phyloP scores from a whole-genome alignment of 2,329 filamentous ascomycete species.

The Exutisphaerella laricina region DNA sequence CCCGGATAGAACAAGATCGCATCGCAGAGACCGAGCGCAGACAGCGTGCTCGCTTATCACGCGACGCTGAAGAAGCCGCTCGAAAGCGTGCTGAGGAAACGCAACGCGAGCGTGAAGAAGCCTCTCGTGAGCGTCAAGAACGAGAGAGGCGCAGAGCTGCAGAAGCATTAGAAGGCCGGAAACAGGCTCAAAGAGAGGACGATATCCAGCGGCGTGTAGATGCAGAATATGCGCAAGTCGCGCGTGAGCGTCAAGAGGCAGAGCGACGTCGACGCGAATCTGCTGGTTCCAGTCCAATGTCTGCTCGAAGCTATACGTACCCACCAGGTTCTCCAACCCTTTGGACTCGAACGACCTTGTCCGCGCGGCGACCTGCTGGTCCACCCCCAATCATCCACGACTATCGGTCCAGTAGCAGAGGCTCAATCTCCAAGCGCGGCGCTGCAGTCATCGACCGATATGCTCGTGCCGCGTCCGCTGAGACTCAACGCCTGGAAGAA shows the following conservation, averaged over 20 bases:
- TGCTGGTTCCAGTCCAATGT: neutral
- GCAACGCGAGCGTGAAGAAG: constrained; percentile 1
- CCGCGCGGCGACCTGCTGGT: neutral
- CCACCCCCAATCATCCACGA: constrained; percentile 1
- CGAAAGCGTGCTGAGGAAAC: neutral
- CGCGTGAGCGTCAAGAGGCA: constrained; percentile 1
- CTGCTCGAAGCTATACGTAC: constrained; percentile 2
- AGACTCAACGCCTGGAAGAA: neutral
- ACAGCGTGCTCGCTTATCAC: constrained; percentile 4
- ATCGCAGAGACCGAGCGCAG: constrained; percentile 1
- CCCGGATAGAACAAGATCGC: neutral
- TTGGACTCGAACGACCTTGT: neutral
- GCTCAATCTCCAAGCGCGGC: constrained; percentile 2
- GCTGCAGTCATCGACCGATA: constrained; percentile 6
- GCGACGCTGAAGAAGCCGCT: constrained; percentile 3
- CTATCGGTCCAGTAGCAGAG: constrained; percentile 1
- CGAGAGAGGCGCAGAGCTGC: neutral
- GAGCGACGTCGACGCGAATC: neutral
- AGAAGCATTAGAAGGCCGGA: neutral
- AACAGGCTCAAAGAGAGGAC: neutral
- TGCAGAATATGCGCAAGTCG: neutral
- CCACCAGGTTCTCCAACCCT: neutral
- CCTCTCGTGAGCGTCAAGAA: constrained; percentile 3
- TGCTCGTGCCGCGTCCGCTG: neutral
- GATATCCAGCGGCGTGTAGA: neutral